phyloP scores from a whole-genome alignment of 2,329 filamentous ascomycete species.

The Alternaria brassicicola region DNA sequence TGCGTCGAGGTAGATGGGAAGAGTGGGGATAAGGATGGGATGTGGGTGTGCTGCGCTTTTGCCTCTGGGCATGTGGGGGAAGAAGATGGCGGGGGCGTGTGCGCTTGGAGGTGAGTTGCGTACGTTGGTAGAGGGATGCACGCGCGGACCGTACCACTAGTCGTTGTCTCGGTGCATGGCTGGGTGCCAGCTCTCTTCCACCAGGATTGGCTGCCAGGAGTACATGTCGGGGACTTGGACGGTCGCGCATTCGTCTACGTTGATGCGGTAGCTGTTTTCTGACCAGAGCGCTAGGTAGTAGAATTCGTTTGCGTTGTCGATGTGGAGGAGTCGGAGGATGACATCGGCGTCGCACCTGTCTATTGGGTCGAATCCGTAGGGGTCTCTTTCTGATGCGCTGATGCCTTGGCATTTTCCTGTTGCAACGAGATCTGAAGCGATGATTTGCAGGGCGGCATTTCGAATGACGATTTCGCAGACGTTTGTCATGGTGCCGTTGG shows the following conservation, averaged over 20 bases:
- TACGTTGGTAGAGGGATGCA: slow-evolving; percentile 3
- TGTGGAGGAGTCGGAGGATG: not conserved
- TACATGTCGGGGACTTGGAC: slow-evolving; percentile 7
- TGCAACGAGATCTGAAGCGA: not conserved
- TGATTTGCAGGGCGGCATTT: not conserved
- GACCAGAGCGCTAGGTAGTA: not conserved
- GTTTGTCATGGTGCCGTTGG: not conserved
- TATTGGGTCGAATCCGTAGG: not conserved
- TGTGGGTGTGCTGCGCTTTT: not conserved
- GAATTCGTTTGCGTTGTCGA: not conserved
- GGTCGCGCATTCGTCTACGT: not conserved
- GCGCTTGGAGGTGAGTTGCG: not conserved
- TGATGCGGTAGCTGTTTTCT: not conserved
- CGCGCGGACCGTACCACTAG: slow-evolving; percentile 12
- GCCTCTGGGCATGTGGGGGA: not conserved
- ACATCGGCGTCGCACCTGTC: not conserved
- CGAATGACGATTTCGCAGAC: not conserved
- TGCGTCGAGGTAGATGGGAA: not conserved
- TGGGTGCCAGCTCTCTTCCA: slow-evolving; percentile 17
- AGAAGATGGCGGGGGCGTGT: not conserved
- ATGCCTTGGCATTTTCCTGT: not conserved
- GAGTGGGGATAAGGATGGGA: not conserved
- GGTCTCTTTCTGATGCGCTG: not conserved
- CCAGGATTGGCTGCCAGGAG: slow-evolving; percentile 3
- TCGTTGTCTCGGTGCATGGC: slow-evolving; percentile 4